Evolutionary conservation across 2,329 filamentous ascomycete genomes (phyloP).

Genomic region (Penicillium brasilianum): DNA sequence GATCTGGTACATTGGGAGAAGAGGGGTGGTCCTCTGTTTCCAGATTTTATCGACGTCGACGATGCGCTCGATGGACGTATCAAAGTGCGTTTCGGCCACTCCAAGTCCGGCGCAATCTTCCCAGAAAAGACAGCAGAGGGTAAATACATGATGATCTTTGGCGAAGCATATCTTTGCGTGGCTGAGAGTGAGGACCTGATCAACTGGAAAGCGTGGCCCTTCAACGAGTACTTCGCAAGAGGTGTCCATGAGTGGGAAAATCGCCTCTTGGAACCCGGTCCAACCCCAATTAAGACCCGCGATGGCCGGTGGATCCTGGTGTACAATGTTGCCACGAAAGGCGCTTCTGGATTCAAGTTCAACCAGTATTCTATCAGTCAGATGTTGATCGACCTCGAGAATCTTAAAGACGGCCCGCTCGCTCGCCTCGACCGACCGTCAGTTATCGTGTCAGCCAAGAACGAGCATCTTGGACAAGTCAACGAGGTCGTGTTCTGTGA

Average conservation of each 20-base stretch:
- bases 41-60: not conserved
- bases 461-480: conserved; percentile 1
- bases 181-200: not conserved
- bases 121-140: conserved; percentile 30
- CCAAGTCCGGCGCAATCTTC: conserved; percentile 24
- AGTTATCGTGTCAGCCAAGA: not conserved
- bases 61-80: conserved; percentile 6
- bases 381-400: conserved; percentile 2
- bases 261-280: conserved; percentile 39
- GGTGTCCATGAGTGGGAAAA: conserved; percentile 36
- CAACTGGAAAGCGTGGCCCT: conserved; percentile 1
- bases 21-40: conserved; percentile 8
- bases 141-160: conserved; percentile 1
- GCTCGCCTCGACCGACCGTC: conserved; percentile 2
- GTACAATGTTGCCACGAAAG: conserved; percentile 30
- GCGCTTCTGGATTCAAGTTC: not conserved
- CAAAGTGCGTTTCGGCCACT: conserved; percentile 41
- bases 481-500: not conserved
- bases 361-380: not conserved
- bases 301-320: conserved; percentile 41
- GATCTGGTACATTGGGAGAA: conserved; percentile 45
- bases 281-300: conserved; percentile 40
- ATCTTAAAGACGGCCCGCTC: not conserved
- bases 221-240: not conserved
- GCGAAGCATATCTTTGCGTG: not conserved